Evolutionary conservation across 2,329 filamentous ascomycete species (phyloP).

Genomic region (Setomelanomma holmii): DNA sequence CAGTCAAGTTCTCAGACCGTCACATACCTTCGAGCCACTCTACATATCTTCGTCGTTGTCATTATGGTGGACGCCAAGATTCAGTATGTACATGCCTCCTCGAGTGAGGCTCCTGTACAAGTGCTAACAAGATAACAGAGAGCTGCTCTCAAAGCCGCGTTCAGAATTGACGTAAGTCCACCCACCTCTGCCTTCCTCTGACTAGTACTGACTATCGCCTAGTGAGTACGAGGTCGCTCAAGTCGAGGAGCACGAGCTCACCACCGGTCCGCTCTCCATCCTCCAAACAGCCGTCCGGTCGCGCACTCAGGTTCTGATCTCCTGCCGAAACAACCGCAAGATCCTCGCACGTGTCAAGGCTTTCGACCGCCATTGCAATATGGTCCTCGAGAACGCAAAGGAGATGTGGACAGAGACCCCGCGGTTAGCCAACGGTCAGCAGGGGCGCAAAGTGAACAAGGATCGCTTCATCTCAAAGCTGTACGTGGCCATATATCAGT

Average conservation of each 20-base stretch:
- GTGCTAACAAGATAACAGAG: constrained; percentile 63
- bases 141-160: constrained; percentile 87
- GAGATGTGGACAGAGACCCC: constrained; percentile 99
- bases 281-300: constrained; percentile 95
- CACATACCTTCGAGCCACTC: constrained; percentile 2
- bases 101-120: background rate
- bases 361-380: constrained; percentile 98
- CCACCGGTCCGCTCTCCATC: constrained; percentile 83
- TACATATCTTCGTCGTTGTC: constrained; percentile 6
- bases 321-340: constrained; percentile 98
- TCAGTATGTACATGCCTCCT: constrained; percentile 53
- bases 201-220: constrained; percentile 28
- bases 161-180: constrained; percentile 84
- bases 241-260: constrained; percentile 80
- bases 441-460: constrained; percentile 92
- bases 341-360: constrained; percentile 96
- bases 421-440: constrained; percentile 80
- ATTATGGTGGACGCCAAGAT: constrained; percentile 52
- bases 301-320: constrained; percentile 95
- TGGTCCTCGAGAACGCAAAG: constrained; percentile 96
- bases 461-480: constrained; percentile 98
- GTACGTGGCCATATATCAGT: constrained; percentile 59
- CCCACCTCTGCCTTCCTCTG: background rate
- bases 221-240: constrained; percentile 92
- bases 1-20: constrained; percentile 12